Evolutionary conservation across 2,329 filamentous ascomycete species (phyloP), one percentile per base, ranked within the genome.

Genomic region (Penicillium polonicum): DNA sequence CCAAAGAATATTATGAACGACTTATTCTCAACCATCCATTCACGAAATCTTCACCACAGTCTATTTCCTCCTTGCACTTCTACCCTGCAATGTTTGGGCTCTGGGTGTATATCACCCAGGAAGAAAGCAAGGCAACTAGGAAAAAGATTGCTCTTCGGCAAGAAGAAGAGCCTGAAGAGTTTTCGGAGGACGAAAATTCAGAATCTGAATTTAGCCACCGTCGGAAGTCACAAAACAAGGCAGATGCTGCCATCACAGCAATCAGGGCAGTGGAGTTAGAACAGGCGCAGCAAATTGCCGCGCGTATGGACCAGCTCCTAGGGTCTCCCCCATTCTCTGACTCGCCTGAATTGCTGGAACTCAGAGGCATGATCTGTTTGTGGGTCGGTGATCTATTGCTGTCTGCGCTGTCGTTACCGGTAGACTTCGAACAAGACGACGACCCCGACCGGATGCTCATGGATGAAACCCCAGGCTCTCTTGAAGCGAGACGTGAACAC

Each of bases 1-100:
- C 84, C 12, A 83, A 81, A 60, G 77, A 83, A 4, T 96, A 93
- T 74, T 92, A 94, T 69, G 88, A 93, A 63, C 83, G 83, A 29
- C 80, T 97, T 59, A 89, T 93, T 50, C 81, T 91, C 64, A 88
- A 91, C 69, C 83, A 92, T 73, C 88, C 91, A 7, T 87, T 88
- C 78, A 84, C 87, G 65, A 80, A 84, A 66, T 79, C 80, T 59
- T 79, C 82, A 5, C 85, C 86, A 0, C 76, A 84, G 50, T 76
- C 80, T 3, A 76, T 87, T 42, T 88, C 85, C 62, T 86, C 90
- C 12, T 70, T 89, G 38, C 86, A 91, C 60, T 96, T 97, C 71
- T 92, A 91, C 76, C 87, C 90, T 15, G 88, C 89, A 15, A 83
- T 96, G 77, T 87, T 93, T 65, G 86, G 86, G 48, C 83, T 91